phyloP scores from a whole-genome alignment of 2,329 filamentous ascomycete species.

The Calonectria pseudoturangicola region DNA sequence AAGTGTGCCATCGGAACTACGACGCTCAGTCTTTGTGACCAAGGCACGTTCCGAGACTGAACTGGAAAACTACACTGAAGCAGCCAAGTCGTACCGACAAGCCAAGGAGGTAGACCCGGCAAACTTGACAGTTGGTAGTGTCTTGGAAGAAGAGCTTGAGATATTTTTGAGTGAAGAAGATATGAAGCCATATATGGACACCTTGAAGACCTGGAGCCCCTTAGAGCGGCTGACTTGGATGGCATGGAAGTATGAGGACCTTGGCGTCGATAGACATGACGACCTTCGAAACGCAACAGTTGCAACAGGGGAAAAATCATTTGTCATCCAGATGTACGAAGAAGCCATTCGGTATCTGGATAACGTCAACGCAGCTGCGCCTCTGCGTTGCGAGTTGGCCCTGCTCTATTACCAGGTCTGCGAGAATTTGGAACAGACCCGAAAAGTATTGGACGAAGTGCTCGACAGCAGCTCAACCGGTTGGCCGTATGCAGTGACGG shows the following conservation, averaged over 20 bases:
- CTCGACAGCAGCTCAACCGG: conserved; percentile 49
- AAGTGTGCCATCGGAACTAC: conserved; percentile 37
- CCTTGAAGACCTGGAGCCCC: conserved; percentile 51
- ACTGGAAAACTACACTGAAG: conserved; percentile 35
- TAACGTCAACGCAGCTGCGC: conserved; percentile 52
- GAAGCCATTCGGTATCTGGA: conserved; percentile 52
- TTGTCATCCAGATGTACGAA: conserved; percentile 50
- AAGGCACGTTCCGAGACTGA: conserved; percentile 47
- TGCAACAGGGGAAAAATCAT: conserved; percentile 43
- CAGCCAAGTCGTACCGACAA: conserved; percentile 42
- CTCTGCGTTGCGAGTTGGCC: conserved; percentile 48
- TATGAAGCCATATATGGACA: conserved; percentile 39
- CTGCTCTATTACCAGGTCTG: conserved; percentile 43
- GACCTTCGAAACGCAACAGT: conserved; percentile 45
- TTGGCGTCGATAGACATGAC: conserved; percentile 20
- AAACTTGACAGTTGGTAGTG: conserved; percentile 43
- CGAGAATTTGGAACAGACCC: conserved; percentile 42
- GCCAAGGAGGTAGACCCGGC: conserved; percentile 48
- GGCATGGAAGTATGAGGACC: conserved; percentile 47
- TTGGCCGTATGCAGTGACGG: conserved; percentile 50
- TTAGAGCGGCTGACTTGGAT: conserved; percentile 55
- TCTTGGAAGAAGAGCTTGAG: conserved; percentile 48
- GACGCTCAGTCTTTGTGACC: conserved; percentile 42
- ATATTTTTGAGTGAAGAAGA: conserved; percentile 43
- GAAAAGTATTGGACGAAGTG: conserved; percentile 47